phyloP scores from a whole-genome alignment of 2,329 filamentous ascomycete species.

The Elsinoe perseae region DNA sequence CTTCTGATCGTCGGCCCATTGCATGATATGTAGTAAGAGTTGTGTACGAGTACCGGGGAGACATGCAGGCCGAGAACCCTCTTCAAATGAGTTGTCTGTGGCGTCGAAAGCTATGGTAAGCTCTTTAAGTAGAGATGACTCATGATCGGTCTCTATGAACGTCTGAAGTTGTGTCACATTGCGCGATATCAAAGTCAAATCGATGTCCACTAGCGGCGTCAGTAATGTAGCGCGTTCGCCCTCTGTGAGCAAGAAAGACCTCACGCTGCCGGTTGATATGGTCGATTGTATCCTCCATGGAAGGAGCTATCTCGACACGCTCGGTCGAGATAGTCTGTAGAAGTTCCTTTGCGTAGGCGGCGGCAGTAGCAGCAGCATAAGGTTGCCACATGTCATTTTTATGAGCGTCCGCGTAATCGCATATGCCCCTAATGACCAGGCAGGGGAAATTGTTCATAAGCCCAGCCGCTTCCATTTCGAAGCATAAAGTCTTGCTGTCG shows the following conservation, averaged over 20 bases:
- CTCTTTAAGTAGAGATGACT: background rate
- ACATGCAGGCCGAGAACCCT: background rate
- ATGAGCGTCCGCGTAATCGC: slow-evolving; percentile 22
- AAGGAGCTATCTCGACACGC: background rate
- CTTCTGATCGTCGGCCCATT: slow-evolving; percentile 19
- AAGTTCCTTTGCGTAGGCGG: slow-evolving; percentile 18
- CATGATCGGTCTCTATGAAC: background rate
- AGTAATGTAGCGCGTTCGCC: background rate
- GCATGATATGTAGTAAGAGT: slow-evolving; percentile 22
- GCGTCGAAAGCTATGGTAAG: background rate
- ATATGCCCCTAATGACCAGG: slow-evolving; percentile 23
- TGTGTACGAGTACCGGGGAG: background rate
- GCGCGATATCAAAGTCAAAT: background rate
- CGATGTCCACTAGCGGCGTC: background rate
- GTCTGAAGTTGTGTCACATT: background rate
- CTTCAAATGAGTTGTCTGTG: background rate
- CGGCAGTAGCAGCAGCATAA: slow-evolving; percentile 22
- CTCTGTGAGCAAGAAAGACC: background rate
- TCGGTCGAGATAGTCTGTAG: background rate
- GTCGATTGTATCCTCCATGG: background rate
- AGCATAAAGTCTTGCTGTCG: slow-evolving; percentile 17
- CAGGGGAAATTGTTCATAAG: slow-evolving; percentile 23
- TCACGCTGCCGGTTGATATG: background rate
- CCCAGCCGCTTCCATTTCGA: no score
- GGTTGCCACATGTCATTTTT: slow-evolving; percentile 23